Conservation (phyloP, 192 early-diverging fungal genomes). For the Backusella sp. region DNA sequence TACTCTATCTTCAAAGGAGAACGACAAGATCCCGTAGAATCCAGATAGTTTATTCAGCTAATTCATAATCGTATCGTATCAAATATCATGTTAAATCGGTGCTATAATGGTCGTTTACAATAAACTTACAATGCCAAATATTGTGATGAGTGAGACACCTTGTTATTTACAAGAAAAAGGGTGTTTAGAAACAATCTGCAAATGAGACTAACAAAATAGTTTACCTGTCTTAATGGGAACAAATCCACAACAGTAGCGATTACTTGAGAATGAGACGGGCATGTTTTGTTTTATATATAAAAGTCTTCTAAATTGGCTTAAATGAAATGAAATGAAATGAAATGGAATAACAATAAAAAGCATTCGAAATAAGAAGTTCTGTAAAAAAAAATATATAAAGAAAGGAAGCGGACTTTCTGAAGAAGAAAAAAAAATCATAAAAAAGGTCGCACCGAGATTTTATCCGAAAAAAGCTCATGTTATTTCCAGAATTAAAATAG, state of each 20-base stretch:
- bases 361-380: background rate
- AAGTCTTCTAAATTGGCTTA: background rate
- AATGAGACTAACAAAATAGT: background rate
- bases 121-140: slow-evolving; percentile 24
- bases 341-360: background rate
- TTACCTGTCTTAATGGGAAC: slow-evolving; percentile 25
- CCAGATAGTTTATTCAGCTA: slow-evolving; percentile 41
- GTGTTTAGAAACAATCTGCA: background rate
- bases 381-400: background rate
- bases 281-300: background rate
- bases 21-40: slow-evolving; percentile 36
- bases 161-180: background rate
- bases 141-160: slow-evolving; percentile 17
- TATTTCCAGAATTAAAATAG: background rate
- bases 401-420: background rate
- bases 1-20: slow-evolving; percentile 23
- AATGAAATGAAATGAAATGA: background rate
- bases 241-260: slow-evolving; percentile 7
- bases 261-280: slow-evolving; percentile 9
- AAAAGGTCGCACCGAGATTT: background rate
- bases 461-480: background rate
- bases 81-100: background rate
- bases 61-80: background rate
- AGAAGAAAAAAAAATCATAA: background rate
- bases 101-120: background rate